Evolutionary conservation across 1,139 yeast species (phyloP), one percentile per base, ranked within the genome.

Genomic region (Hansenula sp.): DNA sequence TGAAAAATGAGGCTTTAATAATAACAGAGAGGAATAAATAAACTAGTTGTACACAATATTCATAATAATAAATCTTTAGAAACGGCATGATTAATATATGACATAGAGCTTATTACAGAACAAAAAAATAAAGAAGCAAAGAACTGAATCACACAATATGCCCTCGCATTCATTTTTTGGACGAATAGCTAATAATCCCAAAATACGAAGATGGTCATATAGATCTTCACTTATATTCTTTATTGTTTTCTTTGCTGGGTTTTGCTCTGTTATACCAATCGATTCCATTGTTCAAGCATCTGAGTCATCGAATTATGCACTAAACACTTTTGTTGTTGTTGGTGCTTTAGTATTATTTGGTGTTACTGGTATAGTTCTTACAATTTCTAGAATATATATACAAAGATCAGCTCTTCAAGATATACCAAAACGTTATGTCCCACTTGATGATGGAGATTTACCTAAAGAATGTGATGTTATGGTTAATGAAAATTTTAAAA

Each of bases 391-490:
- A 44, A 63, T 87, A n/a, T 68, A 80, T 44, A 73, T 76, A 32
- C 71, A 75, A 38, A 68, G 82, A 43, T 69, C 77, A 34, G 66
- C 82, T 22, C 59, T 89, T 52, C 77, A 78, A 44, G 94, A 83
- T 48, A 84, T 89, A 17, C 97, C 97, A 0, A 70, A 79, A 44
- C 67, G 77, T 36, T 88, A 86, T 57, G 69, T 88, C 18, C 94
- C 95, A 0, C 55, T 68, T 5, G 75, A 79, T 21, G 66, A 72
- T 20, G 72, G 71, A 31, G 96, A 87, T 57, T 64, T 85, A 39
- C 88, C 92, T 0, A 56, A 58, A 17, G 64, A 64, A 25, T 75
- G 61, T 59, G 70, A 63, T 42, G 55, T 41, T 40, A 62, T 62
- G 60, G 67, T 79, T 51, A 49, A 71, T 45, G 50, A 58, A 40